Evolutionary conservation across 768 basidiomycete species (phyloP), one percentile per base, ranked within the genome.

Genomic region (Mycena kentingensis): DNA sequence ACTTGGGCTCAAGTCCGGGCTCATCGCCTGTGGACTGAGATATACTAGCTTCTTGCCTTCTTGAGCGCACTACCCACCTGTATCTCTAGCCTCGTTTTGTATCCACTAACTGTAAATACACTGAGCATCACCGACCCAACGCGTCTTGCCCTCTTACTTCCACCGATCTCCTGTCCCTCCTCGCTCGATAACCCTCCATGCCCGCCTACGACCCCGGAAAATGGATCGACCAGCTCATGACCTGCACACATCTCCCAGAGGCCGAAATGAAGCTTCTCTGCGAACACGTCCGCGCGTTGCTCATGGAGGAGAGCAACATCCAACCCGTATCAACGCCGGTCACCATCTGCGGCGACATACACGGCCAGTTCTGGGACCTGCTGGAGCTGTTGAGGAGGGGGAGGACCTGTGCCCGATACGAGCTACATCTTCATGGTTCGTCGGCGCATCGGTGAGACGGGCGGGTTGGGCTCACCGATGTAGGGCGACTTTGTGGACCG

Each of bases 401-500:
- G 2, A 92, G 94, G 6, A 82, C 79, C n/a, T 57, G 85, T 93
- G 10, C 93, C 93, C 8, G 88, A 87, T 46, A 81, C 91, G 46
- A 95, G 92, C 67, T 97, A 97, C 68, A 91, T 97, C 41, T 97
- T 97, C 70, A 97, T 97, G 93, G 88, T 82, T 82, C 76, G 86
- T 88, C 47, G 21, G 38, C 48, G 55, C 15, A 12, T 11, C 16
- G 10, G 18, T 26, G 21, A 13, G 1, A 24, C 11, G 13, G 13
- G n/a, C 11, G 38, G 27, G n/a, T 31, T 19, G 22, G 18, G 31
- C 22, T 21, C 6, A 18, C 37, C 10, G 37, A 39, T 10, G 11
- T 27, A 93, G 96, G 95, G 95, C 52, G 96, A 98, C 68, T 98
- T 98, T 70, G 96, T 98, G 46, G 96, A 98, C 72, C 80, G 96